phyloP scores from a whole-genome alignment of 2,329 filamentous ascomycete genomes.

The Exophiala dermatitidis region DNA sequence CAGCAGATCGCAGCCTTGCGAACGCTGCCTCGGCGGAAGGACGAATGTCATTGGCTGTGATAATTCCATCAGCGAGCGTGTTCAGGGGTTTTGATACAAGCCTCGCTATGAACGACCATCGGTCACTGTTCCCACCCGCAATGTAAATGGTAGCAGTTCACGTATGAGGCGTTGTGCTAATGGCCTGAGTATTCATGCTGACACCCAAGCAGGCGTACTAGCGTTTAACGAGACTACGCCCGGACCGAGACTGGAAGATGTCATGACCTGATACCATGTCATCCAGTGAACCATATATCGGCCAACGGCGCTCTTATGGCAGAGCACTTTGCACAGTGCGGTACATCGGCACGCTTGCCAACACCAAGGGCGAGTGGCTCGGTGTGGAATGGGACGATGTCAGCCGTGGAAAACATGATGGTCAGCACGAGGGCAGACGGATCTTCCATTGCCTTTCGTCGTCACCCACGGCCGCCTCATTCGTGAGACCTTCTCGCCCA shows the following conservation, averaged over 20 bases:
- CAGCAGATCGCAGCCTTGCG: neutral
- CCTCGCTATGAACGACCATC: no score
- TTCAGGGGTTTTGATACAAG: no score
- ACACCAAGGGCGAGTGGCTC: conserved; percentile 73
- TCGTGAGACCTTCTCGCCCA: conserved; percentile 70
- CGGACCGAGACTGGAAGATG: no score
- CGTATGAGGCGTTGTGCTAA: no score
- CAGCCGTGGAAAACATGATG: conserved; percentile 80
- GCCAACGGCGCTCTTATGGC: conserved; percentile 74
- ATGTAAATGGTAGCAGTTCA: no score
- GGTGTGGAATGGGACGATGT: conserved; percentile 96
- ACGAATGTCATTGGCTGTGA: no score
- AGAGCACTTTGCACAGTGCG: conserved; percentile 74
- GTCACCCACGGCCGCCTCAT: conserved; percentile 66
- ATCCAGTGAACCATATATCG: conserved; percentile 30
- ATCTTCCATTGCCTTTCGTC: conserved; percentile 64
- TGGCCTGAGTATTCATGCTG: no score
- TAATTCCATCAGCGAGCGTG: no score
- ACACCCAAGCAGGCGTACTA: no score
- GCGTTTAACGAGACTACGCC: no score
- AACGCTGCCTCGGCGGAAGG: neutral
- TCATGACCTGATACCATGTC: neutral
- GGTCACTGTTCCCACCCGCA: no score
- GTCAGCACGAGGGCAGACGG: conserved; percentile 66
- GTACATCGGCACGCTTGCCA: conserved; percentile 69